Evolutionary conservation across 306 rosid genomes (phyloP), one percentile per base, ranked within the genome.

Genomic region (Vachellia collinsii): DNA sequence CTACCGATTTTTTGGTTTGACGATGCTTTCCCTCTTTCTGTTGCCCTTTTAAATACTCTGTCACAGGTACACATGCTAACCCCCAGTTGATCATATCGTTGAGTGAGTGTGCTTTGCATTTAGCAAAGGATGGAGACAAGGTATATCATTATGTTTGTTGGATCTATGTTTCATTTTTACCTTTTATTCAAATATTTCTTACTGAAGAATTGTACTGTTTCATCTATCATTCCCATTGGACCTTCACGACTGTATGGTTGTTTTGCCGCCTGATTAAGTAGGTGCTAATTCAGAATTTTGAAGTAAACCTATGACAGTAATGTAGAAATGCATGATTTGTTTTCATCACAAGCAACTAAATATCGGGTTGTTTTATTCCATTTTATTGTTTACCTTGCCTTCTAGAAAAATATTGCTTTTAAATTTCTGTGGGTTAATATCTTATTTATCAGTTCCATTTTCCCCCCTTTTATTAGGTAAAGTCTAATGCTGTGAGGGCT

Each of bases 401-500:
- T 70, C 22, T 22, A 11, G 51, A 41, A 4, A 36, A 46, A 37
- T 20, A 38, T 58, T 77, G 20, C 78, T 47, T 46, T 19, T 54
- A 5, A 41, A n/a, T 47, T 56, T 64, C 36, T 44, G 5, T 43
- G 20, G 71, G 34, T 69, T 66, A 22, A 38, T 47, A 48, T 19
- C 67, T 51, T 74, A 78, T 41, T 79, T 70, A 10, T 62, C 16
- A 37, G 17, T 75, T 72, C 54, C 77, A 13, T 47, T 8, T 20
- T 47, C 34, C 81, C 70, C 80, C 67, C 65, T 56, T 62, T 69
- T 74, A 72, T 74, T 46, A 95, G 99, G 90, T 95, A 80, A 95
- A 93, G 89, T 90, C 99, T 87, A 95, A 95, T 89, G 99, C 97
- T 74, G 99, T 93, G 75, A 87, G 99, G 89, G 99, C 99, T 79